Base-by-base conservation (phyloP, 768 basidiomycete genomes). In the Suillus variegatus region DNA sequence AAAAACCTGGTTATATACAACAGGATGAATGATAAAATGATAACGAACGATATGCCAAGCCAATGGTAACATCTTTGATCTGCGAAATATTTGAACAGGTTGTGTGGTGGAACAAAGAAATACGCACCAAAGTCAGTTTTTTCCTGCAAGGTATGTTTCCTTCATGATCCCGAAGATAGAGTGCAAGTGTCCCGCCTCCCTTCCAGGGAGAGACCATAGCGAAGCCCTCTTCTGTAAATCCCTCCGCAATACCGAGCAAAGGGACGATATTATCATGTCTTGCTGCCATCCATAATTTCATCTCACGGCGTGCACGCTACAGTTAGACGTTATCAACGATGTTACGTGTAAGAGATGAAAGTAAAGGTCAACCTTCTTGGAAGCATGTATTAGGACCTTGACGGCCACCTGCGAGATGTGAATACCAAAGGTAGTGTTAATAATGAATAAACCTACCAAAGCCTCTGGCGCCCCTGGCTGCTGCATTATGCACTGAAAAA, bases 181-280 rank as follows among this genome's bases (percentile, higher is more conserved):
- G 13, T 6, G 49, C 65, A 47, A 72, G 56, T 40, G 60, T 64
- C 9, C 68, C 70, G 8, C 69, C 62, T 16, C 64, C 66, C 14
- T 65, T 56, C 68, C 70, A 69, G 6, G 68, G 71, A 49, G 63
- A 74, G 18, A 74, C 66, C 70, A 71, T 71, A 14, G 70, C 69
- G 9, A 64, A 35, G 22, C 73, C 69, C 22, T 47, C 46, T 12
- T 47, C 46, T 9, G n/a, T 22, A 64, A 67, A 72, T 52, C 68
- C 70, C 14, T 61, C 66, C 9, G 68, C 52, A 2, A 67, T 49
- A 14, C 73, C 71, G 22, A 55, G 64, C 36, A 73, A 62, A 7
- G 67, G 69, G 7, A 74, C 40, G 20, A 74, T 63, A 60, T 74
- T 74, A n/a, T 60, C 54, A 55, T 74, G 70, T 16, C 47, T n/a